Evolutionary conservation across 2,329 filamentous ascomycete species (phyloP).

Genomic region (Aotearoamyces nothofagi): DNA sequence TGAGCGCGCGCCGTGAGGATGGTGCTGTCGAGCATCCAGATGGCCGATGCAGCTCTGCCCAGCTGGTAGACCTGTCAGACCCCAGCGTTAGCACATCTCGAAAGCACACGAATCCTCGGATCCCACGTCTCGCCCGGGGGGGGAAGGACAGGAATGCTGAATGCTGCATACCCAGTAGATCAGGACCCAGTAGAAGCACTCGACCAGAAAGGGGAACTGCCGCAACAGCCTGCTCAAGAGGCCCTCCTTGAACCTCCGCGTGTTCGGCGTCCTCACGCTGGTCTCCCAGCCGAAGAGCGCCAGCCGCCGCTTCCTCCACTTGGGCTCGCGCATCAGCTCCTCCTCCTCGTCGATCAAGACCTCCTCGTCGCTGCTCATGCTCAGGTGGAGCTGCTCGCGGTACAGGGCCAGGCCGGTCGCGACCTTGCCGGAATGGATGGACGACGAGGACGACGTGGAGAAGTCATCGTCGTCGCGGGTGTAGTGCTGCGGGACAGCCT

Average conservation of each 20-base stretch:
- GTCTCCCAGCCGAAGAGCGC: constrained; percentile 27
- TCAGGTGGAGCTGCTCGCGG: too few species aligned
- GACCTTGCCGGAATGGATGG: too few species aligned
- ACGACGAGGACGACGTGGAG: constrained; percentile 12
- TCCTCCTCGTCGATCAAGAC: too few species aligned
- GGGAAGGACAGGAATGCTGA: too few species aligned
- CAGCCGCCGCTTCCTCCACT: constrained; percentile 34
- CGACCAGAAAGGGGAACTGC: constrained; percentile 56
- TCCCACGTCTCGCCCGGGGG: too few species aligned
- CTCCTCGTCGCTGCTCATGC: too few species aligned
- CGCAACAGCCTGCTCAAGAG: constrained; percentile 47
- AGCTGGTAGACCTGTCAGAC: constrained; percentile 51
- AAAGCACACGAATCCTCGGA: too few species aligned
- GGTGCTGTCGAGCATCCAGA: constrained; percentile 52
- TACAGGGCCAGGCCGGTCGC: too few species aligned
- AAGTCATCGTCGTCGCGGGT: constrained; percentile 4
- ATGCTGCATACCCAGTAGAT: constrained; percentile 69
- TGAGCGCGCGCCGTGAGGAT: constrained; percentile 54
- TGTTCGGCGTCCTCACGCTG: constrained; percentile 44
- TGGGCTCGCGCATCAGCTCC: constrained; percentile 25
- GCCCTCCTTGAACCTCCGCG: constrained; percentile 39
- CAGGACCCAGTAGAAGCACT: constrained; percentile 64
- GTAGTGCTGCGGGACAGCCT: too few species aligned
- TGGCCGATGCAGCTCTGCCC: constrained; percentile 54
- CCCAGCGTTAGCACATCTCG: too few species aligned